Conservation (phyloP, 352 stramenopile genomes). For the Globisporangium viniferum region DNA sequence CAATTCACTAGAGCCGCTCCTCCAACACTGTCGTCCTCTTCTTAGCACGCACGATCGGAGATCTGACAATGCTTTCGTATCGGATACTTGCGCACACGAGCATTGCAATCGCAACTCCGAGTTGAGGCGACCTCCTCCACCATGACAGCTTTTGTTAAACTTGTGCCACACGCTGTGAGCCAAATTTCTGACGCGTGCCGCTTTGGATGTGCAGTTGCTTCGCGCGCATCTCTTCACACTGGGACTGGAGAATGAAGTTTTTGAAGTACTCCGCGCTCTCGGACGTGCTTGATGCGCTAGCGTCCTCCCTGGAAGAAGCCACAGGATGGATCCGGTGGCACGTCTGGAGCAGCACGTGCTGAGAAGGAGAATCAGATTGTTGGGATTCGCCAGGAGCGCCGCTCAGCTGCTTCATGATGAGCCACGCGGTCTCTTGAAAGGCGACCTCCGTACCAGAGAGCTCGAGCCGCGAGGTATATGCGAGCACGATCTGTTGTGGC, state of each 20-base stretch:
- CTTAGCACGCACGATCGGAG: no score
- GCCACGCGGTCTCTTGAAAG: slow-evolving; percentile 1
- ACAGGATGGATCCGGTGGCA: neutral
- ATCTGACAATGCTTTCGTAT: no score
- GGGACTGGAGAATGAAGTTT: slow-evolving; percentile 5
- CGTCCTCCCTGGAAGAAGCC: neutral
- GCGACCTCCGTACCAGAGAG: neutral
- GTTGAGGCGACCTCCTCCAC: no score
- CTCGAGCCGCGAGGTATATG: neutral
- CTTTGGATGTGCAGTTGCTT: slow-evolving; percentile 5
- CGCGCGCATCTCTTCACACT: slow-evolving; percentile 10
- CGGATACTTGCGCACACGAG: no score
- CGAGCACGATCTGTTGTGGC: neutral
- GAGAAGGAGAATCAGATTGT: neutral
- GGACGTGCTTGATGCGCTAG: neutral
- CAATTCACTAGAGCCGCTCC: no score
- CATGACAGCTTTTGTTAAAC: no score
- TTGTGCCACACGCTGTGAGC: neutral
- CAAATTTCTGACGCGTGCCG: neutral
- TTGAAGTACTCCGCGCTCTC: slow-evolving; percentile 6
- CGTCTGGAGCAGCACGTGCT: neutral
- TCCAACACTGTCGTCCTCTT: no score
- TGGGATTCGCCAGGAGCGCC: neutral
- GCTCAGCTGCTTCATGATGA: neutral
- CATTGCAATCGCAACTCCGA: no score